Conservation (phyloP, 75 land plant species). For the Picea sitchensis region DNA sequence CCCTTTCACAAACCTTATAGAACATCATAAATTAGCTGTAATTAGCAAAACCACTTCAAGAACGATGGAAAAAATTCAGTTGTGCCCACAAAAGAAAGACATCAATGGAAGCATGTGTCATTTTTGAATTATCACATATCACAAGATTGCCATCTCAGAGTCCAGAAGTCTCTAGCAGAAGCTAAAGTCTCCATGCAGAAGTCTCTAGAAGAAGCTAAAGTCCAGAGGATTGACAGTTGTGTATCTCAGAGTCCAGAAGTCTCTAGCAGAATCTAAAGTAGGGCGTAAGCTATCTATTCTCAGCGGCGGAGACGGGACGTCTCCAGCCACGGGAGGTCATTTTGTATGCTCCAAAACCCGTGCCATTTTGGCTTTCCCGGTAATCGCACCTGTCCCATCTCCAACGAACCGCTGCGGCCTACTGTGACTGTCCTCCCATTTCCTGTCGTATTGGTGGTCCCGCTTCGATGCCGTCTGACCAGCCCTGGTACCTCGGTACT, state of each 20-base stretch:
- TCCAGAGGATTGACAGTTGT: constrained; percentile 32
- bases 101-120: not conserved
- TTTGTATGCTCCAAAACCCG: too few species aligned
- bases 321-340: too few species aligned
- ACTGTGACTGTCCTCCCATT: too few species aligned
- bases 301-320: too few species aligned
- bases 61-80: not conserved
- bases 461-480: too few species aligned
- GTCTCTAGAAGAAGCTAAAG: too few species aligned
- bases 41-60: not conserved
- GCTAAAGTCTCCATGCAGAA: too few species aligned
- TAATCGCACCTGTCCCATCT: too few species aligned
- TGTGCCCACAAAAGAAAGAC: not conserved
- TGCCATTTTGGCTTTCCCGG: too few species aligned
- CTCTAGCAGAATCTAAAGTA: constrained; percentile 83
- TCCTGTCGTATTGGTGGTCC: too few species aligned
- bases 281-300: constrained; percentile 4
- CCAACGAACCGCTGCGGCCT: too few species aligned
- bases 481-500: too few species aligned
- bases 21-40: not conserved
- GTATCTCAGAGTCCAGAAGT: constrained; percentile 83
- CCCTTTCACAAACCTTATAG: constrained; percentile 81
- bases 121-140: constrained; percentile 35
- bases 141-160: constrained; percentile 73
- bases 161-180: constrained; percentile 23